These are phyloP conservation scores for Solanum lignicaule DNA, from an alignment of 257 asterid species.

Conservation along the genomic window DNA sequence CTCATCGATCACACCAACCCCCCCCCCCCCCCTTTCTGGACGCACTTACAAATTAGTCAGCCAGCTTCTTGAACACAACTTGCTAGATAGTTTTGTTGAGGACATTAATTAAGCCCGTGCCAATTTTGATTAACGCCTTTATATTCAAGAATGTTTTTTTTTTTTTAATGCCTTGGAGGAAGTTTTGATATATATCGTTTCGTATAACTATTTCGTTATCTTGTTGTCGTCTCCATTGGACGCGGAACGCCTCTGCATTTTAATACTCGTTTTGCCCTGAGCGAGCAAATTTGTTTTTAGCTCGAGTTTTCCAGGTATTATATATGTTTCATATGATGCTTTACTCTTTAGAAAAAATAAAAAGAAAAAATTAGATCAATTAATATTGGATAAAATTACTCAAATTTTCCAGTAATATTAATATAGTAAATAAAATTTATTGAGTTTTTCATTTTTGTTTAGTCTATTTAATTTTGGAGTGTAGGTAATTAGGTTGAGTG, in stretches of 20 bases:
- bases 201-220: background rate
- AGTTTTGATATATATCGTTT: background rate
- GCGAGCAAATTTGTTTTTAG: background rate
- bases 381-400: background rate
- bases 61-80: conserved; percentile 71
- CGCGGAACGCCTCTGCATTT: background rate
- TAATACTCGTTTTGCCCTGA: background rate
- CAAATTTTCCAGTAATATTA: background rate
- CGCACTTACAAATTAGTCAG: conserved; percentile 70
- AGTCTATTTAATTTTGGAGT: background rate
- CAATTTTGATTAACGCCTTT: background rate
- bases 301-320: background rate
- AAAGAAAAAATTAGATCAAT: background rate
- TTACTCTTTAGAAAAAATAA: background rate
- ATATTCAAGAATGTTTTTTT: background rate
- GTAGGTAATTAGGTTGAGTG: background rate
- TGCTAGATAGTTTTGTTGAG: conserved; percentile 29
- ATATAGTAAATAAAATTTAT: background rate
- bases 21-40: conserved; percentile 31
- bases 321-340: background rate
- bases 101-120: background rate
- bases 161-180: background rate
- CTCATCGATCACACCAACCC: conserved; percentile 88
- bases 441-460: background rate
- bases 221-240: background rate